Evolutionary conservation across 2,329 filamentous ascomycete genomes (phyloP), one percentile per base, ranked within the genome.

Genomic region (Chalaropsis ovoidea): DNA sequence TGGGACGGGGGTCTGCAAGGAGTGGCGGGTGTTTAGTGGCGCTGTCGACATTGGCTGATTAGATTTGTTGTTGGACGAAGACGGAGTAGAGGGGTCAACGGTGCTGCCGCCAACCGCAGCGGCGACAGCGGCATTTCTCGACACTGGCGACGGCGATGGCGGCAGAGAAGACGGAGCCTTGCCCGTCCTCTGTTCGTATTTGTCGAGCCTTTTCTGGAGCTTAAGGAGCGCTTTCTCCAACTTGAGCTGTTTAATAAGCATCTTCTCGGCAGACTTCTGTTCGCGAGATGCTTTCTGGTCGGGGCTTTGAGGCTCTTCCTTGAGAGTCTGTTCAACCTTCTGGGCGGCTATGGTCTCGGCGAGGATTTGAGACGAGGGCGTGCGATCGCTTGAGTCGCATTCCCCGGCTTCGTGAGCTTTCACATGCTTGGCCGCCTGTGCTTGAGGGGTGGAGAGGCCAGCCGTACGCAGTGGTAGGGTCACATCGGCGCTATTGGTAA

Each of bases 31-130:
- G 41, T 45, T 49, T 62, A 62, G 24, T 62, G 43, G 10, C 43
- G 42, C 61, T 62, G 61, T 62, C 42, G 61, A 62, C 31, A 39
- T 17, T 47, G 24, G 41, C 45, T 62, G 39, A 47, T 62, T 62
- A 62, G 61, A 62, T 24, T 27, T 47, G 61, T 7, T 49, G 42
- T 47, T 47, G 61, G 61, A 62, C 45, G 7, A 39, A 19, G 61
- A 31, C 17, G 61, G 31, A 62, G 13, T 45, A 35, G 45, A 45
- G 17, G 45, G 42, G 27, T 27, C 17, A 8, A 19, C 35, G 24
- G 24, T 39, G 11, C 13, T 62, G 22, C 13, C 17, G 54, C 17
- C 31, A 19, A 6, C 13, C 17, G 27, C 31, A 58, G 27, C n/a
- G 54, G 54, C 15, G 24, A 13, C 54, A 10, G 54, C 3, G 11